phyloP scores from a whole-genome alignment of 2,329 filamentous ascomycete genomes.

The Penicillium nordicum region DNA sequence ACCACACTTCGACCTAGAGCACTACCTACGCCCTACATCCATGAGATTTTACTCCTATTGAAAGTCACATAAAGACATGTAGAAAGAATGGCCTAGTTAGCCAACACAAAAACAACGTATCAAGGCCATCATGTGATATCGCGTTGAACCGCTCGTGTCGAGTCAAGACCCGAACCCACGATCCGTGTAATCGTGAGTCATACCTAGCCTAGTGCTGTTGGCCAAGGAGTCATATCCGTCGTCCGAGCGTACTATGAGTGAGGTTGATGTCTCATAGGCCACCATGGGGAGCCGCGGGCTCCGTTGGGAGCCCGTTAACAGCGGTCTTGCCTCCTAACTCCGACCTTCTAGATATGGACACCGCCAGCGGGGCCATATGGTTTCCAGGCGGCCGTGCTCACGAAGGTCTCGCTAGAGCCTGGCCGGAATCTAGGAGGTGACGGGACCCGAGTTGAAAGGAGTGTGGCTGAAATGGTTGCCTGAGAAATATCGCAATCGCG shows the following conservation, averaged over 20 bases:
- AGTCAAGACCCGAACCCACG: neutral
- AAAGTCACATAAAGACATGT: neutral
- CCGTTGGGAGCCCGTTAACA: neutral
- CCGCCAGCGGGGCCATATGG: neutral
- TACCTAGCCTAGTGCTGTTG: neutral
- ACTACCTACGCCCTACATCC: neutral
- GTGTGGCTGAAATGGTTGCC: constrained; percentile 6
- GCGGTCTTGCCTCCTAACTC: constrained; percentile 6
- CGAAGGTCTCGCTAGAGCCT: neutral
- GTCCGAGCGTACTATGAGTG: neutral
- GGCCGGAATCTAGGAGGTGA: neutral
- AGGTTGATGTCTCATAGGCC: neutral
- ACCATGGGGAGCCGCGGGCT: neutral
- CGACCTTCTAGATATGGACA: constrained; percentile 2
- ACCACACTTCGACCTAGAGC: neutral
- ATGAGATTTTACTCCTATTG: neutral
- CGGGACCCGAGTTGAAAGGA: neutral
- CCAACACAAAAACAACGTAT: neutral
- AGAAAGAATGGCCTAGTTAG: neutral
- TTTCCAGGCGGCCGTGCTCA: neutral
- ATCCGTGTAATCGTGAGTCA: constrained; percentile 3
- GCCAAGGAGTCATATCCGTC: neutral
- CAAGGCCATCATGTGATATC: constrained; percentile 1
- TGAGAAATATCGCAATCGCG: neutral
- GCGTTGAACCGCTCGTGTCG: constrained; percentile 1